phyloP scores from a whole-genome alignment of 768 basidiomycete genomes.

The Trametes punicea region DNA sequence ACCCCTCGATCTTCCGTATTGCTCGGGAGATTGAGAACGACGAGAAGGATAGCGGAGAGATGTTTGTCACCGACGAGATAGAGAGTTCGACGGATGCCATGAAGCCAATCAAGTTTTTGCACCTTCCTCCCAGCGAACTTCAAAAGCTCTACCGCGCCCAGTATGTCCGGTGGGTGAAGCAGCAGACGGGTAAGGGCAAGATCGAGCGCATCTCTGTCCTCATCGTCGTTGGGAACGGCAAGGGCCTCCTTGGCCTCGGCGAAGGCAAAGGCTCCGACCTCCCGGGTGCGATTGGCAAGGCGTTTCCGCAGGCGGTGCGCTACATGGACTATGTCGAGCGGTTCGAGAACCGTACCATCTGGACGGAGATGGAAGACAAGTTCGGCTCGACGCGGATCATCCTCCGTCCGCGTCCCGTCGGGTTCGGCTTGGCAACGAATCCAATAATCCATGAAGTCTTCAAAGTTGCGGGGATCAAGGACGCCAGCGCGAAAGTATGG shows the following conservation, averaged over 20 bases:
- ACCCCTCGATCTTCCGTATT: slow-evolving; percentile 56
- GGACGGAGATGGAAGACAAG: slow-evolving; percentile 85
- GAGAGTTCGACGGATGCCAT: slow-evolving; percentile 18
- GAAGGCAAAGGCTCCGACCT: slow-evolving; percentile 70
- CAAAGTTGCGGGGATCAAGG: slow-evolving; percentile 92
- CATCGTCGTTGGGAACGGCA: slow-evolving; percentile 77
- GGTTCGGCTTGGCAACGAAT: slow-evolving; percentile 90
- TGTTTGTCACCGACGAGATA: slow-evolving; percentile 26
- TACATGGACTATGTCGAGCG: slow-evolving; percentile 92
- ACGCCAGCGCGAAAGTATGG: slow-evolving; percentile 93
- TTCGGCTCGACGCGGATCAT: slow-evolving; percentile 80
- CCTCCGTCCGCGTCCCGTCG: slow-evolving; percentile 78
- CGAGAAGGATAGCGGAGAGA: slow-evolving; percentile 26
- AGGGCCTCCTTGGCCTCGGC: slow-evolving; percentile 80
- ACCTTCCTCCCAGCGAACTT: slow-evolving; percentile 26
- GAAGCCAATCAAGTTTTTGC: slow-evolving; percentile 36
- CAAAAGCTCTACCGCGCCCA: slow-evolving; percentile 39
- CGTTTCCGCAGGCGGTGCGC: slow-evolving; percentile 68
- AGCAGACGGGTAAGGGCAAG: slow-evolving; percentile 95
- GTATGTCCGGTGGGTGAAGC: slow-evolving; percentile 60
- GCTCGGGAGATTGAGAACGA: slow-evolving; percentile 32
- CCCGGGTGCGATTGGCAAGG: slow-evolving; percentile 50
- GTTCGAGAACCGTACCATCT: slow-evolving; percentile 94
- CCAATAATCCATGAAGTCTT: slow-evolving; percentile 86
- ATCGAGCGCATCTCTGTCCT: slow-evolving; percentile 59